phyloP scores from a whole-genome alignment of 2,329 filamentous ascomycete species.

The Aspergillus intermedius region DNA sequence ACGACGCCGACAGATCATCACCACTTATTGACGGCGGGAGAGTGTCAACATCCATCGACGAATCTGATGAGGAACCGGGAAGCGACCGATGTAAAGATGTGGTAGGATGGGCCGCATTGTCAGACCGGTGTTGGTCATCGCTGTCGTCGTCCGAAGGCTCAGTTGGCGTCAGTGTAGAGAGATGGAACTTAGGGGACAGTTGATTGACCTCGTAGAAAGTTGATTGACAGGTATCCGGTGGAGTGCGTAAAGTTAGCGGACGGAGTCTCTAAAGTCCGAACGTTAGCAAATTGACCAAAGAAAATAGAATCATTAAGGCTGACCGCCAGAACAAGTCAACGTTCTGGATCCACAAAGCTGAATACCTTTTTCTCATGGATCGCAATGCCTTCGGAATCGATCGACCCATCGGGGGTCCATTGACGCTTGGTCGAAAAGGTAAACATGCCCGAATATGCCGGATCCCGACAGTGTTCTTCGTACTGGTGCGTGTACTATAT shows the following conservation, averaged over 20 bases:
- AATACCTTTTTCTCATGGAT: constrained; percentile 21
- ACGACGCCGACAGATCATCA: constrained; percentile 16
- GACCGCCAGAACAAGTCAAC: neutral
- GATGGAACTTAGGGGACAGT: constrained; percentile 9
- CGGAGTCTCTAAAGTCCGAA: constrained; percentile 23
- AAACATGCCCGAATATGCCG: constrained; percentile 13
- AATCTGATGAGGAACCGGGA: constrained; percentile 4
- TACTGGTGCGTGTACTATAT: too few relatives aligned
- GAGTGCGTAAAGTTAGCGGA: constrained; percentile 23
- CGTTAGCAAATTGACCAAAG: constrained; percentile 7
- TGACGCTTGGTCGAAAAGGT: constrained; percentile 18
- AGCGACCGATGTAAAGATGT: constrained; percentile 2
- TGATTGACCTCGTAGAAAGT: constrained; percentile 12
- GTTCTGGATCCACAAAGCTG: neutral
- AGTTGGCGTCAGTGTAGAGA: constrained; percentile 27
- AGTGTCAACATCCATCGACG: constrained; percentile 27
- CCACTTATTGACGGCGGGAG: constrained; percentile 10
- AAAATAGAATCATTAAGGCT: neutral
- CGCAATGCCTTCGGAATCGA: constrained; percentile 53
- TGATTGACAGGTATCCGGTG: constrained; percentile 12
- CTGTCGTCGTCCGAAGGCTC: constrained; percentile 34
- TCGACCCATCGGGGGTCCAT: constrained; percentile 48
- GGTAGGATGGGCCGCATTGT: constrained; percentile 2
- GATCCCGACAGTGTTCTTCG: too few relatives aligned
- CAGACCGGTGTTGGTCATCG: constrained; percentile 4